Base-by-base conservation (phyloP, 352 stramenopile species). In the Pythium angustatum region DNA sequence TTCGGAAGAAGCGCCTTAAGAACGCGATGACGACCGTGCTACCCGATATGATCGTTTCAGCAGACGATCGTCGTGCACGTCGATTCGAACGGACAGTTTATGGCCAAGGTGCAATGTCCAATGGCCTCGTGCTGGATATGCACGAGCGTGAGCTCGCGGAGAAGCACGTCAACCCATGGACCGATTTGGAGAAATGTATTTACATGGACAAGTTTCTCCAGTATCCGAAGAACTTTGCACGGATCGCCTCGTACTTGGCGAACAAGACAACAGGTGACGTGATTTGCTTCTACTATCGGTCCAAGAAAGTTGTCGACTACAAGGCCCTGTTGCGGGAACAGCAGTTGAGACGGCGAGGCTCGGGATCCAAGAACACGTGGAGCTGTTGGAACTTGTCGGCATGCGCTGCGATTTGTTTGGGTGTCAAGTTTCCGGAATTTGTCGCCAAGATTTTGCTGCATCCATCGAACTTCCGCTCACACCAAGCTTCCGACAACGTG, bases 181-280 rank as follows among this genome's bases (percentile, higher is more conserved):
- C 86, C 52, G 98, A 99, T 66, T 76, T 99, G 52, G 98, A 99
- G 76, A 99, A 99, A 69, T 98, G 90, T 65, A 99, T 99, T 54
- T 99, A 98, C 66, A 75, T 99, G 26, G 97, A 99, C 83, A 97
- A 98, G 55, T 99, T 99, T 70, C 64, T 99, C 43, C 96, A 99
- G 66, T 98, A 96, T 65, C 98, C 98, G 1, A 99, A 99, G 72
- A 98, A 99, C 56, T 99, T 99, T 81, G 81, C 93, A 2, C 91
- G 93, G 31, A 99, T 99, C 60, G 91, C 96, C 21, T 96, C 91
- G 6, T 97, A 87, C 40, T 67, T 98, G 58, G 76, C 82, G 49
- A 98, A 99, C 66, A 99, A 99, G 66, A 96, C 88, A 0, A 98
- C 96, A 0, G 93, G 94, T 33, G 97, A 99, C 73, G 98, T 97